These are phyloP conservation scores for Hymenoscyphus infarciens DNA, from an alignment of 2,329 filamentous ascomycete species.

Conservation along the genomic window DNA sequence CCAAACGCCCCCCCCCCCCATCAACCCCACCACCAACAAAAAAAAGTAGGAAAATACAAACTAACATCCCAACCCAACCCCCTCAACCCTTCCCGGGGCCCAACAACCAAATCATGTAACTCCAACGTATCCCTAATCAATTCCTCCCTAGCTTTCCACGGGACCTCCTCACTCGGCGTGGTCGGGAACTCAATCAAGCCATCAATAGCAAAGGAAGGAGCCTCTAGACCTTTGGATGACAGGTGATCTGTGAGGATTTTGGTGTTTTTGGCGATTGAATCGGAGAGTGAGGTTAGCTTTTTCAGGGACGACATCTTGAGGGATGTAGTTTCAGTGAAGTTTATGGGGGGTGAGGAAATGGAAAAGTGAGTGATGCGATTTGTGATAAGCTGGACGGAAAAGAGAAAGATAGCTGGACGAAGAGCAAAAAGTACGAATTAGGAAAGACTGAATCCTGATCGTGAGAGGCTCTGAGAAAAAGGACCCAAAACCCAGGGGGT, in stretches of 20 bases:
- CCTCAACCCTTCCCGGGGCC: neutral
- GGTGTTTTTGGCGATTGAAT: neutral
- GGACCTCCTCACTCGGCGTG: neutral
- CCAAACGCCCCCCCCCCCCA: too few species aligned
- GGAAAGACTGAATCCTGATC: too few species aligned
- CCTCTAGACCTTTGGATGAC: neutral
- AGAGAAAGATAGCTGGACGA: too few species aligned
- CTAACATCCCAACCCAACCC: conserved; percentile 9
- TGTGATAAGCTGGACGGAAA: too few species aligned
- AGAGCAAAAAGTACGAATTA: too few species aligned
- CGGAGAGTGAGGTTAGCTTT: neutral
- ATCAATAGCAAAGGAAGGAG: conserved; percentile 4
- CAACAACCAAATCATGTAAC: conserved; percentile 7
- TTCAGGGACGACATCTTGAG: neutral
- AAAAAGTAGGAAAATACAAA: neutral
- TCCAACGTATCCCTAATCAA: conserved; percentile 2
- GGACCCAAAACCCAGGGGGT: too few species aligned
- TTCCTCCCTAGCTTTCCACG: neutral
- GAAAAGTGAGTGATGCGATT: too few species aligned
- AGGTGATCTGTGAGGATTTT: conserved; percentile 7
- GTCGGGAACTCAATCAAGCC: conserved; percentile 6
- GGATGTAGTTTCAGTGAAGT: neutral
- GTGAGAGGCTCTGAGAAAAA: too few species aligned
- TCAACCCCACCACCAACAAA: too few species aligned
- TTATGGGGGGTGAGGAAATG: neutral